A percentile compares a stretch with the other conserved stretches of the same genome.
Conservation (phyloP, 345 rosid species). For the Syzygium aromaticum region DNA sequence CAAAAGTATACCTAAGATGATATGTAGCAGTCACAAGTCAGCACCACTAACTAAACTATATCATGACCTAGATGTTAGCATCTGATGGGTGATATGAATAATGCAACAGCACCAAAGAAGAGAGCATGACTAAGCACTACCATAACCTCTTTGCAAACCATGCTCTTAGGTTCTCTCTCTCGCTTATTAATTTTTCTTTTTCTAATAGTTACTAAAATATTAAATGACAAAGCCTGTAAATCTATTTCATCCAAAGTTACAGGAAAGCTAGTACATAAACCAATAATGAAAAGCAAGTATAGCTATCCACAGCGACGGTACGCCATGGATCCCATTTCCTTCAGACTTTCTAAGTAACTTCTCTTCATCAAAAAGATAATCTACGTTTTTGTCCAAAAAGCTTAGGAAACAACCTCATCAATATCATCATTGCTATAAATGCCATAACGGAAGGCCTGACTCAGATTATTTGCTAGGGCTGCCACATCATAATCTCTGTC, state of each 20-base stretch:
- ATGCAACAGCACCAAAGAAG: neutral
- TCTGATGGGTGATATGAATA: neutral
- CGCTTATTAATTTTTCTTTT: neutral
- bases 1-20: neutral
- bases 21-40: neutral
- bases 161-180: neutral
- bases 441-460: slow-evolving; percentile 89
- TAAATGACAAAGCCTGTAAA: neutral
- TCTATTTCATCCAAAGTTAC: neutral
- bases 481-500: slow-evolving; percentile 97
- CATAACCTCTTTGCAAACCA: neutral
- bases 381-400: neutral
- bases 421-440: slow-evolving; percentile 68
- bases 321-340: neutral
- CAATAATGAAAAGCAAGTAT: neutral
- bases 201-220: neutral
- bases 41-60: neutral
- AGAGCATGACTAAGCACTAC: neutral
- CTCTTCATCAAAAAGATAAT: neutral
- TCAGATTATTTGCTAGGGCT: slow-evolving; percentile 81
- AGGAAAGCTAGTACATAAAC: neutral
- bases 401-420: slow-evolving; percentile 50
- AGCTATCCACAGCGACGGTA: neutral
- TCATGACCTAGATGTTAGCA: neutral
- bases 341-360: neutral